Percentiles rank a stretch among this genome's conserved stretches.
phyloP scores from a whole-genome alignment of 305 asterid genomes.

The Fraxinus ornus region DNA sequence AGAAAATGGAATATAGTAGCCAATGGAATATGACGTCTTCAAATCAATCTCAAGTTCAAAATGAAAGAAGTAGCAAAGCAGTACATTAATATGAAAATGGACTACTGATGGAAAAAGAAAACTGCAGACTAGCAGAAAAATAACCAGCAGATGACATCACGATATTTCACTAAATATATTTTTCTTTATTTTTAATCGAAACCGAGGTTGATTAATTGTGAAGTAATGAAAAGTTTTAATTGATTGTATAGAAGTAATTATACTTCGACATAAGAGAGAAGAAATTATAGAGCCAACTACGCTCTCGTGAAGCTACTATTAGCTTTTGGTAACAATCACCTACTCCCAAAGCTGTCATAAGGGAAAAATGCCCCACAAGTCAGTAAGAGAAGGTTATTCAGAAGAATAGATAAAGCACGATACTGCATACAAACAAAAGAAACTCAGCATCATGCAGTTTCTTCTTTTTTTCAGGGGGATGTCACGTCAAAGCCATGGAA shows the following conservation, averaged over 20 bases:
- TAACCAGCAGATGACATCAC: constrained; percentile 11
- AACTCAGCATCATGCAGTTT: neutral
- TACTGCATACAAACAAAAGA: neutral
- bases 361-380: neutral
- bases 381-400: neutral
- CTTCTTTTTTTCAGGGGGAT: neutral
- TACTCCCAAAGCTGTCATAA: neutral
- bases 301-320: neutral
- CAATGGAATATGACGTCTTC: neutral
- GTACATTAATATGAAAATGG: neutral
- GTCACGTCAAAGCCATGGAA: constrained; percentile 6
- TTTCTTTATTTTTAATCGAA: neutral
- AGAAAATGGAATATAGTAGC: neutral
- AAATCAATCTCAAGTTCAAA: neutral
- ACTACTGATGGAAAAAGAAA: neutral
- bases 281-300: constrained; percentile 5
- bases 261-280: neutral
- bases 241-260: neutral
- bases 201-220: neutral
- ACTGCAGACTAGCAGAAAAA: neutral
- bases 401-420: neutral
- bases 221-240: constrained; percentile 9
- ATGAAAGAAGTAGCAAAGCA: neutral
- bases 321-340: neutral
- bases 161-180: neutral